Conservation (phyloP, 108 stramenopile genomes). For the Cylindrotheca closterium region DNA sequence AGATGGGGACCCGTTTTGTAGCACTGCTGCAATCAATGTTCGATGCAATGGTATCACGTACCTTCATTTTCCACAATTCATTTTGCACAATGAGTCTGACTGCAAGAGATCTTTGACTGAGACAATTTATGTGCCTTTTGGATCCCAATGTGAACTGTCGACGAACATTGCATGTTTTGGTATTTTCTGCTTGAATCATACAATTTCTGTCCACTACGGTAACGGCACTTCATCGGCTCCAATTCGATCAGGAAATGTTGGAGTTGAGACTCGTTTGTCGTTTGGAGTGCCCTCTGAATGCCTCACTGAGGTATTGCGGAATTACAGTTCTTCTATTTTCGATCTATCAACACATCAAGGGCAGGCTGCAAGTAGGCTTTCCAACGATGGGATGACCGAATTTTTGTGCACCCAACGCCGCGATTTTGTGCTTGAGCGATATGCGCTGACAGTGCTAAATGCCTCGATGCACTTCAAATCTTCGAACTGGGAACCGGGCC, state of each 20-base stretch:
- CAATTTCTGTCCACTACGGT: neutral
- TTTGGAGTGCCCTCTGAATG: neutral
- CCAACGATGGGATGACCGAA: neutral
- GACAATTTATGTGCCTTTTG: neutral
- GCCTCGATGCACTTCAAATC: neutral
- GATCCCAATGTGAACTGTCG: neutral
- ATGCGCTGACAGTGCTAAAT: neutral
- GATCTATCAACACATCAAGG: neutral
- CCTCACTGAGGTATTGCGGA: neutral
- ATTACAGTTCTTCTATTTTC: neutral
- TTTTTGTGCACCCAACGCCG: neutral
- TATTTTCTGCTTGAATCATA: neutral
- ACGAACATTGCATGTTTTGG: neutral
- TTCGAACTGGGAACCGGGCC: neutral
- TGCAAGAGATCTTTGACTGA: neutral
- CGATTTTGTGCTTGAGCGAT: neutral
- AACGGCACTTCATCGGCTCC: neutral
- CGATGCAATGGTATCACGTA: neutral
- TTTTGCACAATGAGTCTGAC: neutral
- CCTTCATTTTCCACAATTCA: neutral
- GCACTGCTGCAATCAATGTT: neutral
- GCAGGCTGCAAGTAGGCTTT: neutral
- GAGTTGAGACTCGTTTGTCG: neutral
- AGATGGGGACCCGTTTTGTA: neutral
- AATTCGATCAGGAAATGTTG: neutral